Evolutionary conservation across 208 protist genomes (phyloP), one percentile per base, ranked within the genome.

Genomic region (Acanthamoeba divionensis): DNA sequence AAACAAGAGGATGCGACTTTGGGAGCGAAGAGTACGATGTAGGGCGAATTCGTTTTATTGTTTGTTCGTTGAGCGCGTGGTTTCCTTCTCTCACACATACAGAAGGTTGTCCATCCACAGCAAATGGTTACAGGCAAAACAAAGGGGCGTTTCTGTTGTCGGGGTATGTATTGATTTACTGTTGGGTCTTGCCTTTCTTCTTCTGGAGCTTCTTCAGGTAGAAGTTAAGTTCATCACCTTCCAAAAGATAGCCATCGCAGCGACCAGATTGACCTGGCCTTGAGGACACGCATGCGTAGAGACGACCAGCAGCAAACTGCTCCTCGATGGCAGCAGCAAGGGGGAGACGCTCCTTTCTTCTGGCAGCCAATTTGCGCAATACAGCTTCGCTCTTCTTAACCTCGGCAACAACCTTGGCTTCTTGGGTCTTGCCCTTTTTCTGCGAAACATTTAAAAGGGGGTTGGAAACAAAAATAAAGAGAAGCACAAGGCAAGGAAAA

Each of bases 221-320:
- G 98, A 99, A 99, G 90, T 98, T 96, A 44, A 99, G 96, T 95
- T 99, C 99, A 38, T 98, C 96, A 90, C 99, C 99, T 95, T 99
- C 99, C 41, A 99, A 97, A 93, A 99, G 95, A 93, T 99, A 98
- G 91, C 99, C 99, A 92, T 99, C 98, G 92, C 95, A 96, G 85
- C 97, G 96, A 86, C 98, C 99, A 90, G 94, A 96, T 96, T 99
- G 99, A 65, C 99, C 99, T 24, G 99, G 99, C 92, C 99, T 96
- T 90, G 98, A 99, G 38, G 98, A 90, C 47, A 96, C 92, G 90
- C 77, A 75, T 21, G 95, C 96, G 91, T 98, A 97, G 79, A 99
- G 92, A 63, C 97, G 97, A 87, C 98, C 98, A 90, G 97, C 96
- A 48, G 95, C 94, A 90, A 99, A 96, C 96, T 99, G 98, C 69